Evolutionary conservation across 2,329 filamentous ascomycete genomes (phyloP).

Genomic region (Epichloe baconii): DNA sequence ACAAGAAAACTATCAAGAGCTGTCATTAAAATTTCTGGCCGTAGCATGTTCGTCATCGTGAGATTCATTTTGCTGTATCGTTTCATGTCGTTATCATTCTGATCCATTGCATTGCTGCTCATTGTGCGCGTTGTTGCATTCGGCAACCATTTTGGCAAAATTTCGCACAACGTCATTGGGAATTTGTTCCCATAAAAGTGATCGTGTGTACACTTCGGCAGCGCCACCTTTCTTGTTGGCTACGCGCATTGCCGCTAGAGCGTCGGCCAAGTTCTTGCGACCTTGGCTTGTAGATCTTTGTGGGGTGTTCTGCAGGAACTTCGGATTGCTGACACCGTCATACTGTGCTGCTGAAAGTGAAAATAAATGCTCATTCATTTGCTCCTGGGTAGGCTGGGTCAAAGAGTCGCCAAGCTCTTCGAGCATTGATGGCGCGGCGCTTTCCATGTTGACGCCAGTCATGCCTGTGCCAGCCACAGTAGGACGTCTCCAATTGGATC

Average conservation of each 20-base stretch:
- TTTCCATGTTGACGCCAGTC: slow-evolving; percentile 23
- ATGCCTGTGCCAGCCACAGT: slow-evolving; percentile 30
- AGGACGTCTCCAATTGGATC: slow-evolving; percentile 31
- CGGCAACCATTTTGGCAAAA: slow-evolving; percentile 82
- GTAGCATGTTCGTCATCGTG: slow-evolving; percentile 22
- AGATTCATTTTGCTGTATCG: slow-evolving; percentile 19
- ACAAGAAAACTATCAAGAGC: slow-evolving; percentile 4
- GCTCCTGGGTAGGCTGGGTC: slow-evolving; percentile 65
- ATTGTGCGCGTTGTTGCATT: slow-evolving; percentile 44
- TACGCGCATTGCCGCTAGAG: slow-evolving; percentile 64
- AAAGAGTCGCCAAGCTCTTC: slow-evolving; percentile 55
- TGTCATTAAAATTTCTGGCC: slow-evolving; percentile 16
- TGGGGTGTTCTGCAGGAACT: slow-evolving; percentile 50
- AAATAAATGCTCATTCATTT: slow-evolving; percentile 80
- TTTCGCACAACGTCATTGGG: slow-evolving; percentile 82
- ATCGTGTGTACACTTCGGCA: slow-evolving; percentile 85
- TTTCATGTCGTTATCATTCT: slow-evolving; percentile 24
- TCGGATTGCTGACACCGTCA: slow-evolving; percentile 55
- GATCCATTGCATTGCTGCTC: slow-evolving; percentile 31
- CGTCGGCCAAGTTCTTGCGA: slow-evolving; percentile 66
- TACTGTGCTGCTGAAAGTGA: slow-evolving; percentile 78
- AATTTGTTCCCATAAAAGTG: slow-evolving; percentile 87
- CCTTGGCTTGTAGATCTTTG: slow-evolving; percentile 45
- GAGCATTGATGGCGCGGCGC: slow-evolving; percentile 45
- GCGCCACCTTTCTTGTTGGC: slow-evolving; percentile 54